phyloP scores from a whole-genome alignment of 441 rosid species.

The Populus hybrid region DNA sequence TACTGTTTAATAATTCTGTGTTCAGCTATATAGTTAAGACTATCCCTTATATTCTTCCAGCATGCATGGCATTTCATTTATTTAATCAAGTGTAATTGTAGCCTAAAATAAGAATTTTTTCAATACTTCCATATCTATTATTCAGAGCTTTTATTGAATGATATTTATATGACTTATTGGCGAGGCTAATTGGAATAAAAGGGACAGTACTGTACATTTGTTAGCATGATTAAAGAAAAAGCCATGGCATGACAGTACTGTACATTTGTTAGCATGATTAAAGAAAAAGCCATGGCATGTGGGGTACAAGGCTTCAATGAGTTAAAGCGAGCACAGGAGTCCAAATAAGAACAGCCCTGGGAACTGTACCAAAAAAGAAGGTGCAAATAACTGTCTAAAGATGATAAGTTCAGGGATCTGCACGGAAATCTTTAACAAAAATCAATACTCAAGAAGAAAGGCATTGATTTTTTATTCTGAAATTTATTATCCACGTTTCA shows the following conservation, averaged over 20 bases:
- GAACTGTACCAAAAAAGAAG: neutral
- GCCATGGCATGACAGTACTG: no score
- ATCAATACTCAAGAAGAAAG: neutral
- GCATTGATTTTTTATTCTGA: neutral
- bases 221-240: neutral
- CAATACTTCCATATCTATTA: neutral
- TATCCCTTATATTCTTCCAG: neutral
- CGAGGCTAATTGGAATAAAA: neutral
- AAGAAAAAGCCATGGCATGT: neutral
- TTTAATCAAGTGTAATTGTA: neutral
- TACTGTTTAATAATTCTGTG: neutral
- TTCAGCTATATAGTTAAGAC: neutral
- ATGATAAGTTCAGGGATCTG: neutral
- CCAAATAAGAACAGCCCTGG: neutral
- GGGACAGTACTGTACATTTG: neutral
- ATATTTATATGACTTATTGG: neutral
- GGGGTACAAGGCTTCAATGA: neutral
- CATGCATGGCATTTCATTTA: neutral
- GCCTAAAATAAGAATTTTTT: neutral
- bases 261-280: neutral
- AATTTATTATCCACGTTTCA: neutral
- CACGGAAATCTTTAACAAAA: neutral
- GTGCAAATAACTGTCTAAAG: neutral
- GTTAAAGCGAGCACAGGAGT: neutral
- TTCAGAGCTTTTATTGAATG: neutral